Base-by-base conservation (phyloP, 805 yeast genomes). In the Ogataea pignaliae region DNA sequence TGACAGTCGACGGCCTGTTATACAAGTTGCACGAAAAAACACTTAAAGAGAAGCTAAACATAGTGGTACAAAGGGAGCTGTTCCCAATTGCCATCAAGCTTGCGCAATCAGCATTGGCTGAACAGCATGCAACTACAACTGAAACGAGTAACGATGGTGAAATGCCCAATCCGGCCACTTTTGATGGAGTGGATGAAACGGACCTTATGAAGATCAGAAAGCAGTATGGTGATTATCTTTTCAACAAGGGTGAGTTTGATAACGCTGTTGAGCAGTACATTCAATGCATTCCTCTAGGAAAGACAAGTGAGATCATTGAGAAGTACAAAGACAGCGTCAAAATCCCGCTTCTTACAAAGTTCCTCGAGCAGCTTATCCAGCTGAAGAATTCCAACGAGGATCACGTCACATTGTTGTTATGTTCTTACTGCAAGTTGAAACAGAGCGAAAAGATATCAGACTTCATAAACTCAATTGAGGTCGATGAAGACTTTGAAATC, bases 351-450 rank as follows among this genome's bases (percentile, higher is more conserved):
- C 65, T 90, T 54, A 74, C 88, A 0, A 68, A 69, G 35, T 89
- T 84, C 50, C 65, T 89, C 30, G 80, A 79, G 59, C 75, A 75
- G 11, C 68, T 89, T 50, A 70, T 85, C 42, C 72, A 72, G 8
- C 61, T 71, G 36, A 72, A 75, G 2, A 52, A 73, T 12, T 82
- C 96, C 0, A 76, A 78, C n/a, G 72, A 78, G 29, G 95, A 89
- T 57, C 97, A 91, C 61, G 74, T 88, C 6, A 89, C 96, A 0
- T 64, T 91, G 21, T 68, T 90, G 34, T 63, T 90, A 21, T 84
- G 91, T 47, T 81, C 91, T 40, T 81, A 84, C 55, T 86, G 96
- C 47, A 88, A 89, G 56, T 64, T 88, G 53, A 85, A 83, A 47
- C 74, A 74, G 47, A 72, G 71, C 3, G 75, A 72, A 1, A 81